Percentiles rank a stretch among this genome's conserved stretches.
Conservation (phyloP, 1,284 basidiomycete species). For the Ceratobasidium sp. region DNA sequence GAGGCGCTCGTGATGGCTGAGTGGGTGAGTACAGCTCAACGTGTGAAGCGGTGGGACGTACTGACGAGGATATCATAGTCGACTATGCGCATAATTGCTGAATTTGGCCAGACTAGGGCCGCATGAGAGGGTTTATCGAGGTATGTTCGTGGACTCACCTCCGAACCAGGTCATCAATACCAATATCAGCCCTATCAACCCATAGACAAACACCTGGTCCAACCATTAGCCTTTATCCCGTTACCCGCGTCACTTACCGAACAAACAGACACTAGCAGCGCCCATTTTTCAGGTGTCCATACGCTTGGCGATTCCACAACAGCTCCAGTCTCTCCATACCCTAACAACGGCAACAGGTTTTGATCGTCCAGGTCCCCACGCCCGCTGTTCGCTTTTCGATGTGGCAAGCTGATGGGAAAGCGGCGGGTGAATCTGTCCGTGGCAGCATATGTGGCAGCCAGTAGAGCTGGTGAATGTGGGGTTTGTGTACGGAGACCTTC, state of each 20-base stretch:
- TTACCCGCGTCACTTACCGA: conserved; percentile 48
- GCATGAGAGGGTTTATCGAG: conserved; percentile 26
- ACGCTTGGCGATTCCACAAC: conserved; percentile 31
- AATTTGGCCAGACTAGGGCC: conserved; percentile 45
- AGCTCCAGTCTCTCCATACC: conserved; percentile 35
- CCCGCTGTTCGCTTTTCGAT: conserved; percentile 17
- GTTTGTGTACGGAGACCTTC: background rate
- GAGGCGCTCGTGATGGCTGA: conserved; percentile 67
- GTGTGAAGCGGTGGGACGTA: conserved; percentile 12
- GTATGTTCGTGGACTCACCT: conserved; percentile 51
- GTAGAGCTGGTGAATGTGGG: conserved; percentile 18
- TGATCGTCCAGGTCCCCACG: conserved; percentile 1
- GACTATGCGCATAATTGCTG: conserved; percentile 62
- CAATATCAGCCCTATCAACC: conserved; percentile 55
- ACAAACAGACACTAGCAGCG: conserved; percentile 58
- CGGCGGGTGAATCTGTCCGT: conserved; percentile 29
- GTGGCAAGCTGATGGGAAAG: conserved; percentile 26
- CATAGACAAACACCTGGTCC: conserved; percentile 54
- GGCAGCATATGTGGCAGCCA: conserved; percentile 25
- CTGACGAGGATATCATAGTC: conserved; percentile 62
- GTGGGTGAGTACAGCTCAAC: background rate
- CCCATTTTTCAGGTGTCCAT: conserved; percentile 67
- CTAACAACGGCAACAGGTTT: conserved; percentile 14
- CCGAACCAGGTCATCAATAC: conserved; percentile 65
- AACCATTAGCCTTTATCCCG: background rate